phyloP scores from a whole-genome alignment of 257 asterid species.

The Solanum habrochaites region DNA sequence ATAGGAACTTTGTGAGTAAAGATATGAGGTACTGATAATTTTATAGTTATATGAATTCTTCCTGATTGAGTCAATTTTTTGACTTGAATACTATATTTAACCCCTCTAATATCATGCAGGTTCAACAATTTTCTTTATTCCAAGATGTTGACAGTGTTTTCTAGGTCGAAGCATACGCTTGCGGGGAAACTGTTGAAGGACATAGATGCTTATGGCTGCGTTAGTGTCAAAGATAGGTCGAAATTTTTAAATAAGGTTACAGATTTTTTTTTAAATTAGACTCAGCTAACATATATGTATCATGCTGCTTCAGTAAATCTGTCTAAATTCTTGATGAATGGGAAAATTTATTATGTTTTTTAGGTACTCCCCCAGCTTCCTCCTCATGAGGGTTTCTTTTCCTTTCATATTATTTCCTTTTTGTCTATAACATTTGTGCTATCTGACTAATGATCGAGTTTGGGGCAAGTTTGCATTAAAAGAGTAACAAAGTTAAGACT shows the following conservation, averaged over 20 bases:
- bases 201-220: conserved; percentile 40
- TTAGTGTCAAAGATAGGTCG: conserved; percentile 5
- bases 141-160: conserved; percentile 24
- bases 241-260: conserved; percentile 19
- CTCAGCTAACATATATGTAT: neutral
- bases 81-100: neutral
- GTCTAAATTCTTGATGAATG: neutral
- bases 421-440: neutral
- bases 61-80: neutral
- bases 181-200: conserved; percentile 49
- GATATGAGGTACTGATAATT: conserved; percentile 40
- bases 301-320: neutral
- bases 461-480: neutral
- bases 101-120: conserved; percentile 30
- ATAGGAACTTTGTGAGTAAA: conserved; percentile 31
- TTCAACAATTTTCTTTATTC: conserved; percentile 32
- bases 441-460: neutral
- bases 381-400: neutral
- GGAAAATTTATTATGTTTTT: neutral
- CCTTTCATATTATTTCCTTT: neutral
- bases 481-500: neutral
- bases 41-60: neutral
- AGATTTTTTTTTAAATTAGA: neutral
- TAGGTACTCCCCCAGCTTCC: neutral
- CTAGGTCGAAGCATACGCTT: conserved; percentile 59